A percentile compares a stretch with the other conserved stretches of the same genome.
Evolutionary conservation across 345 rosid species (phyloP).

Genomic region (Citrus sinensis): DVS_A1.0 CM039169.1:33043501-33044000

Average conservation of each 20-base stretch:
- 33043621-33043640: conserved; percentile 69
- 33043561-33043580: not conserved
- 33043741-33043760: not conserved
- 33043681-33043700: conserved; percentile 85
- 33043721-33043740: conserved; percentile 49
- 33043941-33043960: not conserved
- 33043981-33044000: not conserved
- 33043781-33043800: conserved; percentile 29
- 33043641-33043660: conserved; percentile 96
- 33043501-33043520: not conserved
- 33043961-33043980: conserved; percentile 8
- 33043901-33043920: conserved; percentile 88
- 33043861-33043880: conserved; percentile 65
- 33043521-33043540: not conserved
- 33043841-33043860: conserved; percentile 51
- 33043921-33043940: conserved; percentile 66
- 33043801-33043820: conserved; percentile 89
- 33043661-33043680: conserved; percentile 94
- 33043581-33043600: not conserved
- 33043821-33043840: conserved; percentile 78
- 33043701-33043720: conserved; percentile 85
- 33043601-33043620: not conserved
- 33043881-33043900: conserved; percentile 51
- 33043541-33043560: conserved; percentile 1
- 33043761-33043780: not conserved